phyloP scores from a whole-genome alignment of 129 eudicot species.

The Flaveria bidentis region DNA sequence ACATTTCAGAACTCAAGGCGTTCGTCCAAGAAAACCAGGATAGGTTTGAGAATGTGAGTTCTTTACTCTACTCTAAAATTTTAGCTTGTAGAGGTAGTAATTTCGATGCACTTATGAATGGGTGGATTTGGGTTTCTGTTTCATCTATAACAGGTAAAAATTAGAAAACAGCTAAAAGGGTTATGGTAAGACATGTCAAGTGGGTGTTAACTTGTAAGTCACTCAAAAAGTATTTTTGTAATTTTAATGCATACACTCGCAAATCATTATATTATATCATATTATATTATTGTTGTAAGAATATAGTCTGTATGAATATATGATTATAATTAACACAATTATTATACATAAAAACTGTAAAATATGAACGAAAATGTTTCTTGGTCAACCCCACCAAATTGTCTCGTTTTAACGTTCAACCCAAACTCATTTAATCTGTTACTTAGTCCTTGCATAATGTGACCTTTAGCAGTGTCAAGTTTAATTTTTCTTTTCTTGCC shows the following conservation, averaged over 20 bases:
- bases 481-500: background rate
- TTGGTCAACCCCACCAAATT: background rate
- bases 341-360: background rate
- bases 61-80: background rate
- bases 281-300: background rate
- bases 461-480: background rate
- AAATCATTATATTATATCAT: background rate
- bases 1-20: conserved; percentile 64
- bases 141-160: background rate
- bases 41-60: conserved; percentile 79
- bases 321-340: background rate
- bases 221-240: background rate
- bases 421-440: background rate
- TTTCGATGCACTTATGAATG: background rate
- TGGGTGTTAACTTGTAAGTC: background rate
- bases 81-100: conserved; percentile 1
- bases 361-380: background rate
- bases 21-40: conserved; percentile 59
- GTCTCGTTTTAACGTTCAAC: background rate
- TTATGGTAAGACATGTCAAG: background rate
- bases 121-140: background rate
- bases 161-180: background rate
- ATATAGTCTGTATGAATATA: background rate
- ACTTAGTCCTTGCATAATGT: background rate
- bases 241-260: background rate